phyloP scores from a whole-genome alignment of 1,284 basidiomycete species.

The Pseudozyma hubeiensis region DNA sequence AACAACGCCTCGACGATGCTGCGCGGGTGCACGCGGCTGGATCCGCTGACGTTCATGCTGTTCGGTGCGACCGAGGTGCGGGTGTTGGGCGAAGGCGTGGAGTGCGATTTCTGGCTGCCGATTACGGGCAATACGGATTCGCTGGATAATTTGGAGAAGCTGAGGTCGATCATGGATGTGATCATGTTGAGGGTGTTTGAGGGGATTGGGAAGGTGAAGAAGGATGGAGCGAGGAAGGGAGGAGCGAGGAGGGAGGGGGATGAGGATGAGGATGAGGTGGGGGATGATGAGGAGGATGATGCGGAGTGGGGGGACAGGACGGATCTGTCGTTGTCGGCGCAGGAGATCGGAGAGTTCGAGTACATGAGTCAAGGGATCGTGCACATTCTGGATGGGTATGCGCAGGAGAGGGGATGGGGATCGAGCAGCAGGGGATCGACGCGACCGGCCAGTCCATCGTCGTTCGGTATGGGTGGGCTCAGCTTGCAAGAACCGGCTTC shows the following conservation, averaged over 20 bases:
- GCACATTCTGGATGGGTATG: slow-evolving; percentile 57
- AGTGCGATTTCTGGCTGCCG: slow-evolving; percentile 92
- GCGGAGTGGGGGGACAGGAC: slow-evolving; percentile 39
- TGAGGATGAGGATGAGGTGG: slow-evolving; percentile 24
- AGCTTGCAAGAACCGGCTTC: slow-evolving; percentile 26
- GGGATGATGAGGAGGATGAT: slow-evolving; percentile 27
- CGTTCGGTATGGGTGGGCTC: slow-evolving; percentile 32
- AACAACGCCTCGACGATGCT: slow-evolving; percentile 77
- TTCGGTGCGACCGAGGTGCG: slow-evolving; percentile 86
- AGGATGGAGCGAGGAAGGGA: neutral
- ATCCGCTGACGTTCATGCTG: slow-evolving; percentile 89
- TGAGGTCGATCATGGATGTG: slow-evolving; percentile 84
- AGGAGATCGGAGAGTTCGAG: slow-evolving; percentile 63
- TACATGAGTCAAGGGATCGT: slow-evolving; percentile 58
- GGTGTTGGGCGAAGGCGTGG: slow-evolving; percentile 70
- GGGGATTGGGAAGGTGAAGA: slow-evolving; percentile 71
- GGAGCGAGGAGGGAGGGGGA: neutral
- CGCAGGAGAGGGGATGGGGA: slow-evolving; percentile 46
- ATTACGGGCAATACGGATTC: slow-evolving; percentile 79
- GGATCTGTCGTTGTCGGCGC: slow-evolving; percentile 54
- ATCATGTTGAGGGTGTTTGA: slow-evolving; percentile 93
- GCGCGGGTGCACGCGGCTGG: slow-evolving; percentile 76
- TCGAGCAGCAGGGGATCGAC: slow-evolving; percentile 40
- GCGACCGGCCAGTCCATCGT: slow-evolving; percentile 35
- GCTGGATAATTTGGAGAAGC: slow-evolving; percentile 84